Evolutionary conservation across 2,329 filamentous ascomycete genomes (phyloP).

Genomic region (Myriosclerotinia duriaeana): DNA sequence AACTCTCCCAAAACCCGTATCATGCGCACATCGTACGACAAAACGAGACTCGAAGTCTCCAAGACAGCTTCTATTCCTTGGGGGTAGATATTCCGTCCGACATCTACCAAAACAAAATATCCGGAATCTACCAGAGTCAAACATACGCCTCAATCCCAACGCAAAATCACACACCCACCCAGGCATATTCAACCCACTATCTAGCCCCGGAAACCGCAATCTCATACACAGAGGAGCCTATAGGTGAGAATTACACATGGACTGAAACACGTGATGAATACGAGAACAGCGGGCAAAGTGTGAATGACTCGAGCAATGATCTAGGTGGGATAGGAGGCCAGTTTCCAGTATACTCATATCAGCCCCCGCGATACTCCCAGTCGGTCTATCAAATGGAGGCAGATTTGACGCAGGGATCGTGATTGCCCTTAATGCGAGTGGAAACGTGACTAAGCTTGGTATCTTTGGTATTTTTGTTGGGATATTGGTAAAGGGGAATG

Average conservation of each 20-base stretch:
- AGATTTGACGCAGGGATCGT: not conserved
- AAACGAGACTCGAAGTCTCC: not conserved
- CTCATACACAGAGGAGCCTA: not conserved
- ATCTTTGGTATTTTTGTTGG: not conserved
- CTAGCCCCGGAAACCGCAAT: not conserved
- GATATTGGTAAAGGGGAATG: not conserved
- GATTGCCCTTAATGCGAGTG: not conserved
- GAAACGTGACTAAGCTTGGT: not conserved
- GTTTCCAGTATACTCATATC: not conserved
- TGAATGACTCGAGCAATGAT: not conserved
- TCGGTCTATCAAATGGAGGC: slow-evolving; percentile 14
- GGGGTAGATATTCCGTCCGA: slow-evolving; percentile 13
- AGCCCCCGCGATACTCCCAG: not conserved
- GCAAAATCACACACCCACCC: not conserved
- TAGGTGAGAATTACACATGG: not conserved
- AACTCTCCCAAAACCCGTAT: not conserved
- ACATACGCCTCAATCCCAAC: not conserved
- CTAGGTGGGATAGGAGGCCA: slow-evolving; percentile 7
- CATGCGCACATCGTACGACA: not conserved
- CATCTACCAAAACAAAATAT: slow-evolving; percentile 8
- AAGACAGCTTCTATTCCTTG: slow-evolving; percentile 11
- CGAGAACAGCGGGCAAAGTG: not conserved
- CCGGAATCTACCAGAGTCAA: not conserved
- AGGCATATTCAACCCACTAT: slow-evolving; percentile 5
- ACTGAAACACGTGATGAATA: not conserved